Evolutionary conservation across 164 flowering plant genomes (phyloP).

Genomic region (Aristolochia californica): DNA sequence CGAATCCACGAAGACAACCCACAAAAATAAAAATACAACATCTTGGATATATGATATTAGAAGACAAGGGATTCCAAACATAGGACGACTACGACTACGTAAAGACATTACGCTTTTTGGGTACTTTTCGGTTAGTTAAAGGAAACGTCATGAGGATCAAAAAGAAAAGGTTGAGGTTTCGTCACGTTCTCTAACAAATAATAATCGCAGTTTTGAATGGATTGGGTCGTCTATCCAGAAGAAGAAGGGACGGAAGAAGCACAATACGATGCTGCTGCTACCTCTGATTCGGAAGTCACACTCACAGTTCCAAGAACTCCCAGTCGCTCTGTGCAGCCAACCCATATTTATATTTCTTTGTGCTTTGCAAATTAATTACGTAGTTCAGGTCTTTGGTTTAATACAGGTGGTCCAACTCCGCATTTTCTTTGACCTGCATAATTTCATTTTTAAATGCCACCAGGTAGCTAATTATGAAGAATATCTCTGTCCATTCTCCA

Average conservation of each 20-base stretch:
- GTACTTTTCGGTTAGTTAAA: background rate
- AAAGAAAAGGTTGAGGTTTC: background rate
- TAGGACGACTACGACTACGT: slow-evolving; percentile 1
- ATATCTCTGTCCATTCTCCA: no score
- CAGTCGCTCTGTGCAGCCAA: background rate
- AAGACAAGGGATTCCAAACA: background rate
- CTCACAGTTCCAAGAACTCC: background rate
- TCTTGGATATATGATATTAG: background rate
- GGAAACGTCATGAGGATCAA: background rate
- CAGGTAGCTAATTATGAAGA: no score
- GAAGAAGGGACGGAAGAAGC: background rate
- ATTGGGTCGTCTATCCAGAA: background rate
- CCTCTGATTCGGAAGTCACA: background rate
- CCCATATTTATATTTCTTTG: no score
- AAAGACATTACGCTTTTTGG: background rate
- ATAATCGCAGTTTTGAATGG: background rate
- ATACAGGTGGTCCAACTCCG: no score
- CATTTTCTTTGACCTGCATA: no score
- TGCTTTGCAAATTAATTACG: no score
- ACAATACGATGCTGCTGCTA: background rate
- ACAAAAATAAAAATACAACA: background rate
- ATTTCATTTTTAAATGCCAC: no score
- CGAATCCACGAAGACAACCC: background rate
- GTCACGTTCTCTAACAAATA: background rate
- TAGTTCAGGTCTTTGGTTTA: no score